Percentiles rank a stretch among this genome's conserved stretches.
Conservation (phyloP, 768 basidiomycete genomes). For the Leccinum pellstonianum region DNA sequence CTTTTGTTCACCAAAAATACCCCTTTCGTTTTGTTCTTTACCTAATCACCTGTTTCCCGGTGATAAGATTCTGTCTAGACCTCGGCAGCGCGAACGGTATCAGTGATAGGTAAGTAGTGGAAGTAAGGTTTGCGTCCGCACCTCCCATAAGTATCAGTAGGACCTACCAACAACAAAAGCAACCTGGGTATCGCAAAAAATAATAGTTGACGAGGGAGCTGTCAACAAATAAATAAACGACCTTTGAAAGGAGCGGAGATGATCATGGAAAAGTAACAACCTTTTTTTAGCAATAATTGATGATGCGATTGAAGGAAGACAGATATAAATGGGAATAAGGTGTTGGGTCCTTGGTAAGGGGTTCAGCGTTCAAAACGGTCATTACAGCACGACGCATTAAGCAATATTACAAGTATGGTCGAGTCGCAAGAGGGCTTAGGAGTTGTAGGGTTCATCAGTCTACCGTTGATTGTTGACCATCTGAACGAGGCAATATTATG, state of each 20-base stretch:
- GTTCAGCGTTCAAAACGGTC: neutral
- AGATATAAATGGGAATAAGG: constrained; percentile 40
- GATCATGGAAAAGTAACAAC: constrained; percentile 18
- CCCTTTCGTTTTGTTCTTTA: constrained; percentile 56
- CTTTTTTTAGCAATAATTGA: constrained; percentile 13
- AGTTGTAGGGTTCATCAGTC: constrained; percentile 26
- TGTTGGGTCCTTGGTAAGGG: constrained; percentile 15
- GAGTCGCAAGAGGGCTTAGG: neutral
- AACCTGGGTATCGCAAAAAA: neutral
- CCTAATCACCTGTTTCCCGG: constrained; percentile 52
- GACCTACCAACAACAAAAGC: neutral
- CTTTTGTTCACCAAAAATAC: constrained; percentile 44
- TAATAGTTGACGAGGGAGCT: neutral
- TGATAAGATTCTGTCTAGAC: constrained; percentile 51
- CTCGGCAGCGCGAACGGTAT: constrained; percentile 37
- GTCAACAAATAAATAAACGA: neutral
- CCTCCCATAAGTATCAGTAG: constrained; percentile 16
- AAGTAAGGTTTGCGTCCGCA: constrained; percentile 27
- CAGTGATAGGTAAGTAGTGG: constrained; percentile 11
- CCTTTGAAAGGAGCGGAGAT: constrained; percentile 22
- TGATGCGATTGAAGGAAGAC: constrained; percentile 61
- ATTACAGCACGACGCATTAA: constrained; percentile 11
- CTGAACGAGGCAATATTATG: constrained; percentile 43
- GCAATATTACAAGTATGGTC: constrained; percentile 2
- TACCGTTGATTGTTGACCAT: constrained; percentile 51